Evolutionary conservation across 495 filamentous ascomycete genomes (phyloP).

Genomic region (Glutinoglossum americanum): DNA sequence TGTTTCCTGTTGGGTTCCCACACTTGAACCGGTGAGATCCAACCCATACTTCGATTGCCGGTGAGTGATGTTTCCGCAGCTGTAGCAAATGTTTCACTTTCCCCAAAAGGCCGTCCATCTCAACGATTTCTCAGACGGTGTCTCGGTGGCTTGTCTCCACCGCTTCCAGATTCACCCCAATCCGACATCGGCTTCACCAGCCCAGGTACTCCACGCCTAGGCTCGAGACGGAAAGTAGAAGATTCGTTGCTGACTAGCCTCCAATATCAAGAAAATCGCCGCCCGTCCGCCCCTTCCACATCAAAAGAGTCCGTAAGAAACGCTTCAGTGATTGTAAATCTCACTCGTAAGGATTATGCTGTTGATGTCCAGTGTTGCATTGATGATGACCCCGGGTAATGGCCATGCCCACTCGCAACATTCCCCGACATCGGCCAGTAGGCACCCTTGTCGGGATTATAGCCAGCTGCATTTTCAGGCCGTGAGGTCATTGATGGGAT

Average conservation of each 20-base stretch:
- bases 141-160: not conserved
- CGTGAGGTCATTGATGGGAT: not conserved
- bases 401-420: not conserved
- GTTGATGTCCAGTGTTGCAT: slow-evolving; percentile 4
- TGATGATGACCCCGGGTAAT: not conserved
- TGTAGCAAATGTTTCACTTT: not conserved
- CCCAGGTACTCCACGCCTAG: not conserved
- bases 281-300: not conserved
- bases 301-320: not conserved
- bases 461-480: not conserved
- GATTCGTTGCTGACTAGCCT: not conserved
- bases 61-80: not conserved
- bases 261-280: not conserved
- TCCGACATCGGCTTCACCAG: not conserved
- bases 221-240: not conserved
- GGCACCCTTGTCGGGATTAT: not conserved
- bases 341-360: not conserved
- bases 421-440: not conserved
- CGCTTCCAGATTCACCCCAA: not conserved
- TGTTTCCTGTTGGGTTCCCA: not conserved
- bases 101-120: not conserved
- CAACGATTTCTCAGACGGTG: not conserved
- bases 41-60: not conserved
- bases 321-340: not conserved
- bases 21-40: not conserved